These are phyloP conservation scores for Rhizopogon roseolus DNA, from an alignment of 768 basidiomycete species.

Conservation along the genomic window DNA sequence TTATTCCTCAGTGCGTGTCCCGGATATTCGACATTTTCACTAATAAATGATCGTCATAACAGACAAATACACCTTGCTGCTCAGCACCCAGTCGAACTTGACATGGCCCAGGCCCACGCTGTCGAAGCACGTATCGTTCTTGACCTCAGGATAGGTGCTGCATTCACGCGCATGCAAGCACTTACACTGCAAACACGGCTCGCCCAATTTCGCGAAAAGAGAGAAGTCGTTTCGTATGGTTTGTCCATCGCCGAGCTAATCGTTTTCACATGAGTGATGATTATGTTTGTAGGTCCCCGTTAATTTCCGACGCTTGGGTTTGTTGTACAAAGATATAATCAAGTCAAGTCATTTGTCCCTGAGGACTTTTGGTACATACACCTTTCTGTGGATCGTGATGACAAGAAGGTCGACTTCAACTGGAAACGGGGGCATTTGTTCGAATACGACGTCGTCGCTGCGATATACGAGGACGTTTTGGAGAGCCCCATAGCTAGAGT, in stretches of 20 bases:
- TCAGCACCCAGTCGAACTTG: slow-evolving; percentile 83
- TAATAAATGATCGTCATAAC: slow-evolving; percentile 1
- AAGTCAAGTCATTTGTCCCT: slow-evolving; percentile 80
- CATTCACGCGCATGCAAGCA: slow-evolving; percentile 91
- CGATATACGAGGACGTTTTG: slow-evolving; percentile 70
- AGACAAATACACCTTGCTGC: slow-evolving; percentile 97
- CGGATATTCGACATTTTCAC: not conserved
- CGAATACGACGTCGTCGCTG: slow-evolving; percentile 59
- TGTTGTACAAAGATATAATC: slow-evolving; percentile 88
- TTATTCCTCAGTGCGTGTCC: slow-evolving; percentile 83
- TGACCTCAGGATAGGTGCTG: slow-evolving; percentile 89
- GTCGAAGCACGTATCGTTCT: slow-evolving; percentile 87
- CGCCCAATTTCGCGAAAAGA: slow-evolving; percentile 48
- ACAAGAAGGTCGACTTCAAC: slow-evolving; percentile 68
- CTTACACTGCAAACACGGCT: slow-evolving; percentile 62
- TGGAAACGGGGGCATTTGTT: slow-evolving; percentile 89
- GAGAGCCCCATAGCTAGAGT: slow-evolving; percentile 64
- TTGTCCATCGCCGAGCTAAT: slow-evolving; percentile 13
- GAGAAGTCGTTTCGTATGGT: slow-evolving; percentile 84
- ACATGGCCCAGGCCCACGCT: slow-evolving; percentile 80
- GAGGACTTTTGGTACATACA: slow-evolving; percentile 94
- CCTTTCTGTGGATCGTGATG: slow-evolving; percentile 50
- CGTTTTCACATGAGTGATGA: slow-evolving; percentile 8
- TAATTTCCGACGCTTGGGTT: slow-evolving; percentile 99
- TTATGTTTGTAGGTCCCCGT: slow-evolving; percentile 68